Percentiles rank a stretch among this genome's conserved stretches.
Evolutionary conservation across 2,329 filamentous ascomycete species (phyloP).

Genomic region (Aquanectria penicillioides): DNA sequence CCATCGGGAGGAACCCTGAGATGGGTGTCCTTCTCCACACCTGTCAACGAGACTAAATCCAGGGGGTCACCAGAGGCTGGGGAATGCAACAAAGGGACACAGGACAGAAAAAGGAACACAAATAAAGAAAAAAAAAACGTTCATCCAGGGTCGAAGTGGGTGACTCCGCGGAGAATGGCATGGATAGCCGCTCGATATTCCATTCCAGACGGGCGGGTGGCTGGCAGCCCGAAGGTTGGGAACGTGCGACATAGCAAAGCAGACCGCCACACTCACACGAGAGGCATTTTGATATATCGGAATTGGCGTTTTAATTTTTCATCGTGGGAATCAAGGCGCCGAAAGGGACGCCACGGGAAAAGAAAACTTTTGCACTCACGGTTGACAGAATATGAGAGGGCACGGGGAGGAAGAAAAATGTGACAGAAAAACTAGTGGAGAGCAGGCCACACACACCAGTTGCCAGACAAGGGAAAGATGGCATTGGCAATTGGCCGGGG

Average conservation of each 20-base stretch:
- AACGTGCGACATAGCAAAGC: not conserved
- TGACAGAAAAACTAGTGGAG: not conserved
- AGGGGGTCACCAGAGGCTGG: conserved; percentile 21
- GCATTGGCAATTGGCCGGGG: not conserved
- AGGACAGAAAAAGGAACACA: not conserved
- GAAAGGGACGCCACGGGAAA: not conserved
- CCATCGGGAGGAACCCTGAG: conserved; percentile 43
- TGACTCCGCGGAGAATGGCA: too few relatives aligned
- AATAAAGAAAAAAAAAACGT: not conserved
- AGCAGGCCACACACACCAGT: not conserved
- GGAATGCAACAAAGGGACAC: too few relatives aligned
- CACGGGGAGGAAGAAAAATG: not conserved
- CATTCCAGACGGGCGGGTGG: not conserved
- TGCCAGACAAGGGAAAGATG: not conserved
- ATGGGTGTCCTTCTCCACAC: conserved; percentile 37
- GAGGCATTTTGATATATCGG: conserved; percentile 9
- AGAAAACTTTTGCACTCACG: conserved; percentile 9
- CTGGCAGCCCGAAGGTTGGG: not conserved
- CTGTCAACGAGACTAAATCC: conserved; percentile 27
- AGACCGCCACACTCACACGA: not conserved
- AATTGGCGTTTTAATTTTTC: not conserved
- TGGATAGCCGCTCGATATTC: too few relatives aligned
- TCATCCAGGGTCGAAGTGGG: too few relatives aligned
- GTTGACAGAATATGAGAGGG: not conserved
- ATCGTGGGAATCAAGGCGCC: not conserved